phyloP scores from a whole-genome alignment of 2,329 filamentous ascomycete species.

The Fusarium euwallaceae region DNA sequence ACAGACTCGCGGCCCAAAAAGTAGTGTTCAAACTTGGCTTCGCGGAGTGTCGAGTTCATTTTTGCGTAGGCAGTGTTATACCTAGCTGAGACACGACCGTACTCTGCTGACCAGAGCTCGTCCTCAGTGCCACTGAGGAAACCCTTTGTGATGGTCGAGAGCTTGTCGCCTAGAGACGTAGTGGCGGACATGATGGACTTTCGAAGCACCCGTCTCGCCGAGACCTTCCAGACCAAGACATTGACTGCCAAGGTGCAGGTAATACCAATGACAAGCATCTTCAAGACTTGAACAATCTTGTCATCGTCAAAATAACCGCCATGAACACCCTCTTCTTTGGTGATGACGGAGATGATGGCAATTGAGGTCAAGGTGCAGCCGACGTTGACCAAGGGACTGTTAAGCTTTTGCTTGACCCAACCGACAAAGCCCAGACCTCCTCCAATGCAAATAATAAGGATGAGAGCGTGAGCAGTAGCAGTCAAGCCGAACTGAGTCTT shows the following conservation, averaged over 20 bases:
- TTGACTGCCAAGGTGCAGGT: slow-evolving; percentile 79
- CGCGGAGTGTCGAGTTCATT: slow-evolving; percentile 82
- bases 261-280: slow-evolving; percentile 86
- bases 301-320: slow-evolving; percentile 83
- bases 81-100: slow-evolving; percentile 69
- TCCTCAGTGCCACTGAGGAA: slow-evolving; percentile 88
- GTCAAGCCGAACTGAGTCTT: slow-evolving; percentile 75
- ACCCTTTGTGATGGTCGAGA: slow-evolving; percentile 83
- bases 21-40: slow-evolving; percentile 92
- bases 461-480: slow-evolving; percentile 80
- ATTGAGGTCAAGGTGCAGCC: slow-evolving; percentile 89
- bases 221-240: slow-evolving; percentile 81
- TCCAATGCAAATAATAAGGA: slow-evolving; percentile 86
- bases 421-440: slow-evolving; percentile 89
- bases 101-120: slow-evolving; percentile 77
- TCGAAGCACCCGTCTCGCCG: slow-evolving; percentile 80
- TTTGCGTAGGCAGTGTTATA: slow-evolving; percentile 77
- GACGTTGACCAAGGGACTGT: slow-evolving; percentile 84
- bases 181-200: slow-evolving; percentile 80
- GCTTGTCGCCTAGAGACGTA: slow-evolving; percentile 81
- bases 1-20: slow-evolving; percentile 82
- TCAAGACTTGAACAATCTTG: slow-evolving; percentile 85
- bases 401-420: slow-evolving; percentile 86
- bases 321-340: slow-evolving; percentile 91
- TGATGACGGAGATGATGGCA: slow-evolving; percentile 89